Conservation (phyloP, 106 monocot genomes). For the Dioscorea zingiberensis region DNA sequence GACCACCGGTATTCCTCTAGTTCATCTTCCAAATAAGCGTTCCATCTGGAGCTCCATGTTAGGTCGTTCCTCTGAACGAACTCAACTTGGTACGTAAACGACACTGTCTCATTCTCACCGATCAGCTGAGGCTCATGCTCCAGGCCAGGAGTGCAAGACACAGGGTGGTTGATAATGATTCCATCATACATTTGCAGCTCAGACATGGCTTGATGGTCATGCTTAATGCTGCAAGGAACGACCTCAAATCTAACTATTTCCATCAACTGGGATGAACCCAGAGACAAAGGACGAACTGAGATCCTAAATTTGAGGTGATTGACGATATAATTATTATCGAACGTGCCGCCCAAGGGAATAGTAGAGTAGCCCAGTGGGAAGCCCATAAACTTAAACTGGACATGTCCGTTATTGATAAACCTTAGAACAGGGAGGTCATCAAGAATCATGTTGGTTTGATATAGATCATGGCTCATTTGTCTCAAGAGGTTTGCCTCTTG, state of each 20-base stretch:
- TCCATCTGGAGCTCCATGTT: conserved; percentile 56
- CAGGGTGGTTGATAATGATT: conserved; percentile 16
- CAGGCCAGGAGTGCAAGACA: conserved; percentile 19
- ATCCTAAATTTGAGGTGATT: conserved; percentile 59
- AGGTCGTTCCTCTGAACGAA: conserved; percentile 38
- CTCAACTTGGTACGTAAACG: conserved; percentile 57
- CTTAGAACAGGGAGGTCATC: conserved; percentile 52
- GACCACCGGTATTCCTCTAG: conserved; percentile 45
- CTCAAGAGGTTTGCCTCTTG: conserved; percentile 47
- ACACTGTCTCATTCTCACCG: conserved; percentile 31
- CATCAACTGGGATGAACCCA: conserved; percentile 23
- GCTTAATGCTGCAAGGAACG: conserved; percentile 48
- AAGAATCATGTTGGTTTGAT: conserved; percentile 69
- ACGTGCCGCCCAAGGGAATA: neutral
- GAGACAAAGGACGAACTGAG: conserved; percentile 34
- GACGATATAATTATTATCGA: conserved; percentile 26
- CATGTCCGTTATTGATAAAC: conserved; percentile 19
- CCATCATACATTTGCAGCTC: conserved; percentile 39
- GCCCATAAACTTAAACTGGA: conserved; percentile 40
- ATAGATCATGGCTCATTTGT: conserved; percentile 38
- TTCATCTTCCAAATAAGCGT: conserved; percentile 51
- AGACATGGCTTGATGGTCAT: conserved; percentile 16
- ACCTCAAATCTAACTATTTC: conserved; percentile 57
- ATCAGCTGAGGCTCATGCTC: conserved; percentile 30
- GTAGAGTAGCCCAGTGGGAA: conserved; percentile 46